Percentiles rank a stretch among this genome's conserved stretches.
Evolutionary conservation across 2,329 filamentous ascomycete species (phyloP).

Genomic region (Ophiocordyceps polyrhachis-furcata): DNA sequence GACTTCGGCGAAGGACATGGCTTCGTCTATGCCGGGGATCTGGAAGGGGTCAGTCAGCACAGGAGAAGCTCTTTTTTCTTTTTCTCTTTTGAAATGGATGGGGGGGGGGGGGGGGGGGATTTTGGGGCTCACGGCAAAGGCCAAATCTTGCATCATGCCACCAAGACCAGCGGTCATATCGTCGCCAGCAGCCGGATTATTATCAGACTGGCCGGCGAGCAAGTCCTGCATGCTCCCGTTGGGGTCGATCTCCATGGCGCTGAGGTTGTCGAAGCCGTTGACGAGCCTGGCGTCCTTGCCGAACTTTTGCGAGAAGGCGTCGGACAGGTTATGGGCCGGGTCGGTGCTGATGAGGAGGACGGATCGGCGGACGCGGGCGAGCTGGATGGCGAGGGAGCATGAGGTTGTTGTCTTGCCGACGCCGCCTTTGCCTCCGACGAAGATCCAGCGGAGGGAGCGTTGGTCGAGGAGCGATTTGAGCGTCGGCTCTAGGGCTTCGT

Average conservation of each 20-base stretch:
- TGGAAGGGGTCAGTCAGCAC: constrained; percentile 15
- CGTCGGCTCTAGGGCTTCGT: constrained; percentile 72
- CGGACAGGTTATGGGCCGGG: constrained; percentile 91
- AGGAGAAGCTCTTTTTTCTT: neutral
- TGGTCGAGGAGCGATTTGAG: constrained; percentile 93
- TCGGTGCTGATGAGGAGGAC: constrained; percentile 97
- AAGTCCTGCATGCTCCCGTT: constrained; percentile 96
- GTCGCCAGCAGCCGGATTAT: constrained; percentile 47
- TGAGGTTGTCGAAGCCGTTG: constrained; percentile 82
- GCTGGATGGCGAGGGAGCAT: constrained; percentile 93
- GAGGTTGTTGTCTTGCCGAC: constrained; percentile 99
- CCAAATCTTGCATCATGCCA: constrained; percentile 96
- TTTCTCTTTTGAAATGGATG: too few species aligned
- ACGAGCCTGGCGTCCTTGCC: constrained; percentile 92
- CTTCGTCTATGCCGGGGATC: constrained; percentile 97
- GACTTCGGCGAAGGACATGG: constrained; percentile 98
- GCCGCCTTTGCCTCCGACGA: constrained; percentile 94
- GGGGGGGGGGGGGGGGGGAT: too few species aligned
- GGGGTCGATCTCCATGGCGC: constrained; percentile 98
- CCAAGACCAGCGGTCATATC: constrained; percentile 60
- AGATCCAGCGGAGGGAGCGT: constrained; percentile 92
- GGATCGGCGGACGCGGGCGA: constrained; percentile 83
- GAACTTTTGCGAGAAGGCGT: constrained; percentile 98
- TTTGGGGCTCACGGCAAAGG: constrained; percentile 64
- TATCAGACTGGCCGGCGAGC: constrained; percentile 57